Percentiles rank a stretch among this genome's conserved stretches.
phyloP scores from a whole-genome alignment of 805 yeast genomes.

The Cephaloascus albidus region DNA sequence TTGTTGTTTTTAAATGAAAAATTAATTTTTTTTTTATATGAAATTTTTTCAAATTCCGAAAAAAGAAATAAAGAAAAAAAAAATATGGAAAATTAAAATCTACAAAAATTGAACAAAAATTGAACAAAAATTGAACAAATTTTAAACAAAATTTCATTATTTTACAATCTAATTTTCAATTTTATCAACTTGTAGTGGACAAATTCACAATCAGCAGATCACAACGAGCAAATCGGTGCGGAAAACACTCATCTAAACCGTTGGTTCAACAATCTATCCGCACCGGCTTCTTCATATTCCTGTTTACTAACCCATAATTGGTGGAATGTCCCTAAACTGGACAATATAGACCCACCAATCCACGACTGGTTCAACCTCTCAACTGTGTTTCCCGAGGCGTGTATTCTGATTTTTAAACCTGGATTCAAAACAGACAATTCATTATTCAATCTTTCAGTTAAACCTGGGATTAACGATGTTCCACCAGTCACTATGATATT shows the following conservation, averaged over 20 bases:
- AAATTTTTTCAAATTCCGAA: no score
- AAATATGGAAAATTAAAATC: no score
- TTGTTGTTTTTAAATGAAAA: no score
- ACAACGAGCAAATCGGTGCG: no score
- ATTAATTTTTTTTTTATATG: no score
- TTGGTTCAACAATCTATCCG: slow-evolving; percentile 67
- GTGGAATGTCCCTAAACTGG: slow-evolving; percentile 88
- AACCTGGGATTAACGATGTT: slow-evolving; percentile 68
- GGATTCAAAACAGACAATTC: slow-evolving; percentile 69
- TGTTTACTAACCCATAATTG: slow-evolving; percentile 87
- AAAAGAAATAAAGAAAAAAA: no score
- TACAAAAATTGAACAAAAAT: no score
- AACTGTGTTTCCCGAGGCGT: slow-evolving; percentile 67
- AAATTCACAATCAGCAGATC: no score
- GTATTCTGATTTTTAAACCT: slow-evolving; percentile 75
- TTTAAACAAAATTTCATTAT: no score
- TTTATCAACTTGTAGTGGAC: no score
- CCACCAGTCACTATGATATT: slow-evolving; percentile 86
- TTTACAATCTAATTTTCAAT: no score
- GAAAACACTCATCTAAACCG: slow-evolving; percentile 70
- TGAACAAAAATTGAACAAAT: no score
- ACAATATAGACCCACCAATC: slow-evolving; percentile 87
- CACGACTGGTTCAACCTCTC: slow-evolving; percentile 80
- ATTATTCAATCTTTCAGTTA: slow-evolving; percentile 64
- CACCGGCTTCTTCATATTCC: slow-evolving; percentile 85